Percentiles rank a stretch among this genome's conserved stretches.
Evolutionary conservation across 1,284 basidiomycete species (phyloP).

Genomic region (Fomitopsis betulina): DNA sequence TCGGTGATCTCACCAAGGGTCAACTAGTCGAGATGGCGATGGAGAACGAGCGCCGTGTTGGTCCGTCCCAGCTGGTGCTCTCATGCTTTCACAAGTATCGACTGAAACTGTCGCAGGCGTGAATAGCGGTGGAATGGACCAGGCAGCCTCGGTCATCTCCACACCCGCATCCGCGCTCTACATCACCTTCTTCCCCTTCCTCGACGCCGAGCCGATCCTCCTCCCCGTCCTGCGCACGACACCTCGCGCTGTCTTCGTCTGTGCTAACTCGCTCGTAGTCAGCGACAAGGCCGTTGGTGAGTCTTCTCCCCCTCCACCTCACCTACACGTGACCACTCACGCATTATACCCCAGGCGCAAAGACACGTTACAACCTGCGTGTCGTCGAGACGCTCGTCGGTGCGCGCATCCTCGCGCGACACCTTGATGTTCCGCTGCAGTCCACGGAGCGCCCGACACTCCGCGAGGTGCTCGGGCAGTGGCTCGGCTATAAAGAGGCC

Average conservation of each 20-base stretch:
- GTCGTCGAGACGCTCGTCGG: constrained; percentile 83
- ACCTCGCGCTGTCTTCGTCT: constrained; percentile 62
- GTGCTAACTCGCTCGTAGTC: constrained; percentile 83
- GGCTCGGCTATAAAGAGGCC: constrained; percentile 42
- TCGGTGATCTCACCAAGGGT: constrained; percentile 56
- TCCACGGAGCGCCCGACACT: constrained; percentile 38
- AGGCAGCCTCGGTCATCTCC: constrained; percentile 79
- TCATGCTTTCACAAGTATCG: neutral
- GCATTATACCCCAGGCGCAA: constrained; percentile 41
- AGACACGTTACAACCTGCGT: constrained; percentile 80
- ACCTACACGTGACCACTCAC: neutral
- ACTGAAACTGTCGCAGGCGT: constrained; percentile 37
- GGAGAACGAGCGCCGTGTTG: constrained; percentile 80
- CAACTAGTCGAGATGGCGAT: constrained; percentile 75
- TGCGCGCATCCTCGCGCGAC: constrained; percentile 64
- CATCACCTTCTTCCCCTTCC: constrained; percentile 77
- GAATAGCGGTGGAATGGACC: constrained; percentile 80
- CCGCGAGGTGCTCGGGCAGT: constrained; percentile 44
- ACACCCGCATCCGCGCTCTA: constrained; percentile 68
- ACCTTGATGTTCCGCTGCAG: constrained; percentile 43
- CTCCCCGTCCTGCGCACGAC: constrained; percentile 43
- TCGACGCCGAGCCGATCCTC: constrained; percentile 60
- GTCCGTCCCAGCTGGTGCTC: constrained; percentile 32
- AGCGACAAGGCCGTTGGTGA: constrained; percentile 67
- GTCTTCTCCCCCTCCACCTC: neutral